These are phyloP conservation scores for Martiniozyma asiatica DNA, from an alignment of 1,139 yeast species.

Conservation along the genomic window DNA sequence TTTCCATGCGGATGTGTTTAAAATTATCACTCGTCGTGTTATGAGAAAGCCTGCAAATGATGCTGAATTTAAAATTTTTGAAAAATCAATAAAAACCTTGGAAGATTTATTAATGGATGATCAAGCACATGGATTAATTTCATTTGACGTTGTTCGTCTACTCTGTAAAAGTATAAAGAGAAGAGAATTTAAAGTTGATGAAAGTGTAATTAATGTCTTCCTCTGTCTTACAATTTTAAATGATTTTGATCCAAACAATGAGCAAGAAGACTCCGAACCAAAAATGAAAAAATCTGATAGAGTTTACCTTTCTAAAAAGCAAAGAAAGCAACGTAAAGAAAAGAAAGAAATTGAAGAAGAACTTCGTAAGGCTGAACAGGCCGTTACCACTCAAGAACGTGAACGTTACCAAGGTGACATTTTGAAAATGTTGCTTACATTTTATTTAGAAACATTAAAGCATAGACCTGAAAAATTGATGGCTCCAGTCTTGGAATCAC, in stretches of 20 bases:
- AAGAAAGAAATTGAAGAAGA: constrained; percentile 81
- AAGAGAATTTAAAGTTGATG: constrained; percentile 73
- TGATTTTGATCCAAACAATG: constrained; percentile 67
- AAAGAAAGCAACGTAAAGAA: constrained; percentile 78
- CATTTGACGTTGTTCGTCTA: constrained; percentile 59
- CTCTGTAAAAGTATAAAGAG: constrained; percentile 61
- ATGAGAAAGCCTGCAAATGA: constrained; percentile 42
- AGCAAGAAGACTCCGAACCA: constrained; percentile 30
- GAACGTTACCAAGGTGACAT: constrained; percentile 79
- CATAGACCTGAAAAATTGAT: constrained; percentile 53
- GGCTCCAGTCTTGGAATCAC: constrained; percentile 84
- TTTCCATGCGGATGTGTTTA: constrained; percentile 59
- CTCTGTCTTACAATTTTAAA: constrained; percentile 62
- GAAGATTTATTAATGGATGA: constrained; percentile 58
- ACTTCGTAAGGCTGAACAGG: constrained; percentile 74
- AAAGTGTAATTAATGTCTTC: constrained; percentile 63
- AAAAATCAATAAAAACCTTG: constrained; percentile 49
- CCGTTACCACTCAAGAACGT: constrained; percentile 77
- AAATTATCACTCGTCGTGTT: constrained; percentile 53
- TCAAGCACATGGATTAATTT: constrained; percentile 63
- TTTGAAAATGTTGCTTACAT: constrained; percentile 54
- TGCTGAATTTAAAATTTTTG: constrained; percentile 37
- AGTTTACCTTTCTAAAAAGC: constrained; percentile 78
- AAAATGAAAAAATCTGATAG: constrained; percentile 75
- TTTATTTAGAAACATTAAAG: constrained; percentile 69